Conservation (phyloP, 352 stramenopile genomes). For the Pelagophyceae sp. region DNA sequence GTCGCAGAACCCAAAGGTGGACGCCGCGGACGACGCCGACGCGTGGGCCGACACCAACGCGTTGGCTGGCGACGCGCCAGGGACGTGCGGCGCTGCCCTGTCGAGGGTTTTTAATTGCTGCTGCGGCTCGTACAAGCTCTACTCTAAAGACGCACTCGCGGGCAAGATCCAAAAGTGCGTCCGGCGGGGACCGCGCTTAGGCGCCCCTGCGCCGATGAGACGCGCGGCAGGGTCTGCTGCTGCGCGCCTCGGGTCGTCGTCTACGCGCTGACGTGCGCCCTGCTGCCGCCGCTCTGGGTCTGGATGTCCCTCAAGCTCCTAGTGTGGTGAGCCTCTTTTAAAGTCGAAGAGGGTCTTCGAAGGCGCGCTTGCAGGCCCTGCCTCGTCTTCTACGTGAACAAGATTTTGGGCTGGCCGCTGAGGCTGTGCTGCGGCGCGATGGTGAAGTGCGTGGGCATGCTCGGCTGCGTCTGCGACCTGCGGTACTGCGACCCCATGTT, state of each 20-base stretch:
- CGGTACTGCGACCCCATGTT: constrained; percentile 9
- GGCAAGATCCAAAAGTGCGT: too few species aligned
- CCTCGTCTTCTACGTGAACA: not conserved
- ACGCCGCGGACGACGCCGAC: not conserved
- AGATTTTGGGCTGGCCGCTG: not conserved
- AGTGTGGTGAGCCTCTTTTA: too few species aligned
- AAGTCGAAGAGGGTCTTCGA: too few species aligned
- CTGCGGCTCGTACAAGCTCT: not conserved
- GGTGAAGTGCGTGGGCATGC: not conserved
- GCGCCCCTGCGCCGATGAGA: too few species aligned
- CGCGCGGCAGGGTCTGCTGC: not conserved
- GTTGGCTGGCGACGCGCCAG: too few species aligned
- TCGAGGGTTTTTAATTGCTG: not conserved
- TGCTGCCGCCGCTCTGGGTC: constrained; percentile 9
- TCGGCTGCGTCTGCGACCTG: not conserved
- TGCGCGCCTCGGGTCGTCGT: not conserved
- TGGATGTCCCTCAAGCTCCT: constrained; percentile 4
- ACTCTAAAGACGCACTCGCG: not conserved
- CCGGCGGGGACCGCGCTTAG: too few species aligned
- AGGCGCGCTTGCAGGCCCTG: not conserved
- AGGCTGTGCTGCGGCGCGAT: not conserved
- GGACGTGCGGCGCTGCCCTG: too few species aligned
- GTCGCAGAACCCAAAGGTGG: not conserved
- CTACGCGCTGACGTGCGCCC: not conserved
- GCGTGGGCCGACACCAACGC: too few species aligned